Evolutionary conservation across 768 basidiomycete genomes (phyloP).

Genomic region (Neoboletus brunneissimus): DNA sequence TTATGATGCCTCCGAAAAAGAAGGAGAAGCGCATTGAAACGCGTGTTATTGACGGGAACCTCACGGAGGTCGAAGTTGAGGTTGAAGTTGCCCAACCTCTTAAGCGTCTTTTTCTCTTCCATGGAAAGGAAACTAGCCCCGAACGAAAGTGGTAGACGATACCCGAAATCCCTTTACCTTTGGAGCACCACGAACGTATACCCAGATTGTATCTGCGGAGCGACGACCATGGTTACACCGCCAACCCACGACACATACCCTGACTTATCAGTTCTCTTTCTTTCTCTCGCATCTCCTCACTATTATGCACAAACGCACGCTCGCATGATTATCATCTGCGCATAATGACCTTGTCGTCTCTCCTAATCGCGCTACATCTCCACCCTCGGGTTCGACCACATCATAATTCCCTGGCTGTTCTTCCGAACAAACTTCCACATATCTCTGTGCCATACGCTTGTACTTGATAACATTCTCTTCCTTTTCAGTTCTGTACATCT

Average conservation of each 20-base stretch:
- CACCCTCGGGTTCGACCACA: constrained; percentile 12
- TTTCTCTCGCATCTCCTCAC: constrained; percentile 19
- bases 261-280: constrained; percentile 31
- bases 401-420: constrained; percentile 15
- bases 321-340: constrained; percentile 27
- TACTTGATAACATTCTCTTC: constrained; percentile 31
- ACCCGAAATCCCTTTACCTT: constrained; percentile 3
- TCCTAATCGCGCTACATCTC: constrained; percentile 32
- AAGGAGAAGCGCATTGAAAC: constrained; percentile 52
- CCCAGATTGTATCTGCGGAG: constrained; percentile 28
- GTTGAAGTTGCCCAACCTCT: constrained; percentile 53
- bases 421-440: constrained; percentile 20
- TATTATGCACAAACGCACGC: constrained; percentile 25
- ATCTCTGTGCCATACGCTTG: constrained; percentile 34
- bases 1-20: constrained; percentile 48
- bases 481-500: constrained; percentile 29
- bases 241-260: constrained; percentile 34
- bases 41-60: constrained; percentile 47
- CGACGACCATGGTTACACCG: constrained; percentile 33
- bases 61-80: constrained; percentile 49
- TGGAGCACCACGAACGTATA: constrained; percentile 25
- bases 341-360: constrained; percentile 31
- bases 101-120: constrained; percentile 72
- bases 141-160: constrained; percentile 29
- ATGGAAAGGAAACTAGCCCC: constrained; percentile 39